Percentiles rank a stretch among this genome's conserved stretches.
These are phyloP conservation scores for Phytophthora constricta DNA, from an alignment of 352 stramenopile genomes.

Conservation along the genomic window DNA sequence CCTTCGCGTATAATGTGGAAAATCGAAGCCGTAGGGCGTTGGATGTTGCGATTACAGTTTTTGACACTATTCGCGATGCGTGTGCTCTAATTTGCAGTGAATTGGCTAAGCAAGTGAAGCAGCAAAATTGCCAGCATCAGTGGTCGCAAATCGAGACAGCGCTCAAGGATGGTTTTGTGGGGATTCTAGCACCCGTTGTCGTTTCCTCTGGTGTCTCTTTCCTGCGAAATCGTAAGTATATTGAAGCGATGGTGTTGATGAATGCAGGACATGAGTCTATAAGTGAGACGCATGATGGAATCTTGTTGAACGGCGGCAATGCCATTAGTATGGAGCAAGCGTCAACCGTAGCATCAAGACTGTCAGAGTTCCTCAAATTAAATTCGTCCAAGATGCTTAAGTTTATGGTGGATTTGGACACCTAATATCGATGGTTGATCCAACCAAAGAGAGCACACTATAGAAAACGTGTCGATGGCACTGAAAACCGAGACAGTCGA, in stretches of 20 bases:
- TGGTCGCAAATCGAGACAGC: constrained; percentile 29
- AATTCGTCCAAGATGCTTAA: constrained; percentile 38
- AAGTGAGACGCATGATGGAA: background rate
- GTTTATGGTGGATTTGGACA: constrained; percentile 46
- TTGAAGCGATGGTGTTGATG: constrained; percentile 15
- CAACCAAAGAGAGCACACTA: constrained; percentile 30
- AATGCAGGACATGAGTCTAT: background rate
- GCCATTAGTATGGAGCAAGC: background rate
- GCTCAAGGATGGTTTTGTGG: constrained; percentile 46
- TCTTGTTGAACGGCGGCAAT: background rate
- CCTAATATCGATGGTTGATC: constrained; percentile 42
- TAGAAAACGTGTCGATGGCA: constrained; percentile 55
- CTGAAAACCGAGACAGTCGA: constrained; percentile 71
- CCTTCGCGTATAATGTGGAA: constrained; percentile 6
- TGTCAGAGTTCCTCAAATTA: constrained; percentile 30
- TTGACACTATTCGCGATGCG: constrained; percentile 33
- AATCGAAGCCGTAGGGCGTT: constrained; percentile 8
- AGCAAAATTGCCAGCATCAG: constrained; percentile 6
- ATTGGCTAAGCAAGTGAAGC: constrained; percentile 18
- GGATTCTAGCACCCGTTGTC: constrained; percentile 47
- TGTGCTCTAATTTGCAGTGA: constrained; percentile 35
- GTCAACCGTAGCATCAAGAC: constrained; percentile 1
- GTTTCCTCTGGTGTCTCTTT: constrained; percentile 47
- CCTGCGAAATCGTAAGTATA: constrained; percentile 31
- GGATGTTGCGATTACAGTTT: constrained; percentile 32